Conservation (phyloP, 139 green algal genomes). For the Pedinophyceae sp. region DNA sequence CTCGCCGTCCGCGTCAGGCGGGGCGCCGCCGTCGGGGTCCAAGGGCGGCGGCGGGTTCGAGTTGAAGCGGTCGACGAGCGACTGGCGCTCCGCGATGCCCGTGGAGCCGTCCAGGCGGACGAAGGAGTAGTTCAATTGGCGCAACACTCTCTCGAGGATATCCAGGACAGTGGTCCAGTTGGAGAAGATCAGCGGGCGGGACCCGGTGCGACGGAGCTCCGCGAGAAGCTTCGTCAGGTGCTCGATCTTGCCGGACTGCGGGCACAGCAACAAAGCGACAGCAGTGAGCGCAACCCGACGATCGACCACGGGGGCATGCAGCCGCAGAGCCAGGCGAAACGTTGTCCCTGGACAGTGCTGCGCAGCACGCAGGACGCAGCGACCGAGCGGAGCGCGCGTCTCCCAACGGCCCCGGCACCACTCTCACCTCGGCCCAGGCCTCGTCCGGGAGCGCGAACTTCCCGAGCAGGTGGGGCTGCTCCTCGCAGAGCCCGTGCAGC, state of each 20-base stretch:
- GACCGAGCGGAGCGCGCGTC: slow-evolving; percentile 5
- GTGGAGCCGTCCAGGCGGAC: slow-evolving; percentile 73
- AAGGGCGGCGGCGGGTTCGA: not conserved
- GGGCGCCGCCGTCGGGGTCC: not conserved
- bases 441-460: no score
- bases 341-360: not conserved
- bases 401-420: no score
- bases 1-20: slow-evolving; percentile 28
- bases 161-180: slow-evolving; percentile 84
- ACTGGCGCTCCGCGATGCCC: slow-evolving; percentile 55
- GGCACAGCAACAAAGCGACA: slow-evolving; percentile 15
- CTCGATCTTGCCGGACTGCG: slow-evolving; percentile 22
- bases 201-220: slow-evolving; percentile 35
- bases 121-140: slow-evolving; percentile 39
- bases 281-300: slow-evolving; percentile 5
- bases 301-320: no score
- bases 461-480: slow-evolving; percentile 54
- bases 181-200: slow-evolving; percentile 68
- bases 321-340: not conserved
- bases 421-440: no score
- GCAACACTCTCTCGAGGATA: slow-evolving; percentile 72
- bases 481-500: slow-evolving; percentile 56
- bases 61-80: slow-evolving; percentile 68
- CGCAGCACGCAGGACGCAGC: not conserved
- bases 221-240: slow-evolving; percentile 31